Conservation (phyloP, 352 stramenopile species). For the Globisporangium camurandrum region DNA sequence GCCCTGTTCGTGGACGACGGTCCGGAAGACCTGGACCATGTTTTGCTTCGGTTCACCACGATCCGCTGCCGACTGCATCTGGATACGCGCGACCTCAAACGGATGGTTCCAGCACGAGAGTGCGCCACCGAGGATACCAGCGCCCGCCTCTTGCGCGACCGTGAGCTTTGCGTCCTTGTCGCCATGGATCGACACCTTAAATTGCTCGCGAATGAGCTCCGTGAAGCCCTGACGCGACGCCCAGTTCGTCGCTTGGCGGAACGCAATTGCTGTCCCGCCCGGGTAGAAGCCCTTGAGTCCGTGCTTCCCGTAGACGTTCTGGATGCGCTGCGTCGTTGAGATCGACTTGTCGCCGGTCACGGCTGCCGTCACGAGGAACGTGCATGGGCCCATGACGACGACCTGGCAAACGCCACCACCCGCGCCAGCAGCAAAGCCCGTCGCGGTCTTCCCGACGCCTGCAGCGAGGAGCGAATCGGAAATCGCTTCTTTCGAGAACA, state of each 20-base stretch:
- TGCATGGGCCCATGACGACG: slow-evolving; percentile 88
- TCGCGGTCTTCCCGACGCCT: slow-evolving; percentile 53
- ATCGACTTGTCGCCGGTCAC: slow-evolving; percentile 88
- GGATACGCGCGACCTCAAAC: slow-evolving; percentile 88
- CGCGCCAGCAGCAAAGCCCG: slow-evolving; percentile 77
- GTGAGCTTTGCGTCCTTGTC: slow-evolving; percentile 85
- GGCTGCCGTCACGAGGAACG: slow-evolving; percentile 86
- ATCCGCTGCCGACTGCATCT: slow-evolving; percentile 88
- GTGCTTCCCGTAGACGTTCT: slow-evolving; percentile 77
- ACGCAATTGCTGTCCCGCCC: slow-evolving; percentile 85
- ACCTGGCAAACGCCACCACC: slow-evolving; percentile 84
- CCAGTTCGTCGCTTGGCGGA: slow-evolving; percentile 90
- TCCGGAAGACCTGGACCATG: slow-evolving; percentile 87
- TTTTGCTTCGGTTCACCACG: slow-evolving; percentile 85
- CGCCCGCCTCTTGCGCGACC: slow-evolving; percentile 76
- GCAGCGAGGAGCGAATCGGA: slow-evolving; percentile 68
- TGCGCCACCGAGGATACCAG: slow-evolving; percentile 81
- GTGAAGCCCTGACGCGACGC: slow-evolving; percentile 87
- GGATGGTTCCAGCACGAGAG: slow-evolving; percentile 90
- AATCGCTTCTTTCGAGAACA: slow-evolving; percentile 88
- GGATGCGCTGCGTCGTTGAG: slow-evolving; percentile 72
- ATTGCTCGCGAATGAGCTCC: slow-evolving; percentile 77
- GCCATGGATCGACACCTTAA: slow-evolving; percentile 81
- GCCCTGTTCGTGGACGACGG: slow-evolving; percentile 81
- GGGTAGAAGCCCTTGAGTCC: slow-evolving; percentile 89